Evolutionary conservation across 257 asterid genomes (phyloP), one percentile per base, ranked within the genome.

Genomic region (Ocimum tenuiflorum): DNA sequence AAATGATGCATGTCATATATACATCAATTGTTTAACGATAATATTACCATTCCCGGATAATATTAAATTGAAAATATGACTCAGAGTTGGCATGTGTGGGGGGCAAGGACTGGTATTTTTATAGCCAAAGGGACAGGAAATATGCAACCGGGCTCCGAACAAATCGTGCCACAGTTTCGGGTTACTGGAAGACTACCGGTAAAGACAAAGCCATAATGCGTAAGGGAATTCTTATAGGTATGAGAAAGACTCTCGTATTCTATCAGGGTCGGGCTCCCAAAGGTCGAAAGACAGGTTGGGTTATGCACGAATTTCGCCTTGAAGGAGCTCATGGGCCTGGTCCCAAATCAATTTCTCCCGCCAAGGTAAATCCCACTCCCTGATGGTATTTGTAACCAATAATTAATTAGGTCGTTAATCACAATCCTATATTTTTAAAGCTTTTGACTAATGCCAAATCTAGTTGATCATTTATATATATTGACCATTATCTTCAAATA

Each of bases 121-220:
- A 88, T 82, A 85, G 87, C 77, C 95, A 83, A 67, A 77, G 96
- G 31, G 98, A 88, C 49, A 49, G 85, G 57, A 91, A 91, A 75
- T 91, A 91, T 10, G 89, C 98, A 17, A 91, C 96, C 4, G 98
- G 98, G 51, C 69, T 74, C 7, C 75, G 98, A 56, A 91, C 94
- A 7, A 91, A 91, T n/a, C 83, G 96, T 49, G 98, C 98, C 14
- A 91, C 98, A 0, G 48, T 69, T 9, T 82, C 96, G 0, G 98
- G 98, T 22, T 91, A 91, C 14, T 91, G 98, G 98, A 91, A 91
- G 59, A 96, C 98, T 18, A 91, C 98, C 0, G 98, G 98, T 20
- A 91, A 91, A 66, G 98, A 91, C 54, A 82, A 90, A 24, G 48
- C 84, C 10, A 52, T 88, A 3, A 5, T 65, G 29, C 78, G 82